Percentiles rank a stretch among this genome's conserved stretches.
Conservation (phyloP, 139 green algal genomes). For the Penium margaritaceum region DNA sequence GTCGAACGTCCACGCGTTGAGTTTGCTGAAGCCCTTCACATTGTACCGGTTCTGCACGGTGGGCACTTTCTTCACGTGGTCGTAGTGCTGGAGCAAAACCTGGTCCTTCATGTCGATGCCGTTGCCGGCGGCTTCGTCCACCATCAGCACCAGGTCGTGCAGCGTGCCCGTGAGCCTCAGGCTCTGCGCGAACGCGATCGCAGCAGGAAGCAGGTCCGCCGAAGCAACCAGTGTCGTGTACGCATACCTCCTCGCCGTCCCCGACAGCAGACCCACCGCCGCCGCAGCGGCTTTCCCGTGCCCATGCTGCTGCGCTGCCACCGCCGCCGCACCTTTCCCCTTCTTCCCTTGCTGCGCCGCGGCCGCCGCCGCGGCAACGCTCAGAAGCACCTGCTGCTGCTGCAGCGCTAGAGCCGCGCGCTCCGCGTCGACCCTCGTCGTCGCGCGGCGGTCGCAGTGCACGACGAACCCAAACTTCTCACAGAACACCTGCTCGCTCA, state of each 20-base stretch:
- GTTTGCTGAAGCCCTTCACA: slow-evolving; percentile 39
- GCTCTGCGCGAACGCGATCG: slow-evolving; percentile 29
- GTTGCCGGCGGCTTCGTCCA: slow-evolving; percentile 8
- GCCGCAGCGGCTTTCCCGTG: no score
- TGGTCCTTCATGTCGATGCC: slow-evolving; percentile 1
- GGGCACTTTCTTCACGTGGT: slow-evolving; percentile 11
- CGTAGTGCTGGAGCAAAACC: slow-evolving; percentile 23
- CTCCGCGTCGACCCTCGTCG: background rate
- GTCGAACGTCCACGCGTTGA: slow-evolving; percentile 36
- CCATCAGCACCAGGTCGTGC: slow-evolving; percentile 41
- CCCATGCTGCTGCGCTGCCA: slow-evolving; percentile 2
- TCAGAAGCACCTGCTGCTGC: no score
- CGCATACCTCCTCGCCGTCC: slow-evolving; percentile 19
- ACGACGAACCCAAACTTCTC: slow-evolving; percentile 36
- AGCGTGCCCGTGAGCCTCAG: slow-evolving; percentile 23
- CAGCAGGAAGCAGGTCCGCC: slow-evolving; percentile 25
- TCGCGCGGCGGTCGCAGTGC: slow-evolving; percentile 29
- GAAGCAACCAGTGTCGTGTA: slow-evolving; percentile 36
- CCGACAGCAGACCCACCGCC: no score
- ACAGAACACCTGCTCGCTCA: slow-evolving; percentile 28
- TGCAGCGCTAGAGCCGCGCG: no score
- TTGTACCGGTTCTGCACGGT: slow-evolving; percentile 28
- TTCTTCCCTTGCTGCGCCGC: background rate
- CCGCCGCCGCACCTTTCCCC: slow-evolving; percentile 14
- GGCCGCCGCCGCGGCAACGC: slow-evolving; percentile 3